Evolutionary conservation across 352 stramenopile genomes (phyloP).

Genomic region (Phytophthora pisi): DNA sequence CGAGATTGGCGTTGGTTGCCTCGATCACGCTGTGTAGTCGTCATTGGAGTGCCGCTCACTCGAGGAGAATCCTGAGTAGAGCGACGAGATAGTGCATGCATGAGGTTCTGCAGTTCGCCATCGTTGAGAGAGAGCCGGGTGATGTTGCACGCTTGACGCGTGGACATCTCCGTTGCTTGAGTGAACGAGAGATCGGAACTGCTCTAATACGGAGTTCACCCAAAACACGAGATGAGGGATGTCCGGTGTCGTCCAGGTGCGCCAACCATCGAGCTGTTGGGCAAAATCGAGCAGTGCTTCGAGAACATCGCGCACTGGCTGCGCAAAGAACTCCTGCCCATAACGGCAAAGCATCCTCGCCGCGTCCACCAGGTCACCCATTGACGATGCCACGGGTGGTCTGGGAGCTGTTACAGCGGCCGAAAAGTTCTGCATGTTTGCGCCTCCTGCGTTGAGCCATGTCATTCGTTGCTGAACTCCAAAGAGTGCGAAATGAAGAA

Average conservation of each 20-base stretch:
- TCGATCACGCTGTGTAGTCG: not conserved
- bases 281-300: slow-evolving; percentile 23
- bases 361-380: slow-evolving; percentile 14
- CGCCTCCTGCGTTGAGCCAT: slow-evolving; percentile 6
- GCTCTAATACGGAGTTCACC: slow-evolving; percentile 17
- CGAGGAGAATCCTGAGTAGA: not conserved
- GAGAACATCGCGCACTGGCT: slow-evolving; percentile 12
- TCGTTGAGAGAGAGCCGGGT: slow-evolving; percentile 22
- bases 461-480: slow-evolving; percentile 10
- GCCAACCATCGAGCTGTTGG: slow-evolving; percentile 18
- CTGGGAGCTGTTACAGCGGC: slow-evolving; percentile 3
- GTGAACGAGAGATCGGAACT: slow-evolving; percentile 16
- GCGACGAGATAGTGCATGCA: slow-evolving; percentile 14
- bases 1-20: slow-evolving; percentile 1
- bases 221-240: slow-evolving; percentile 23
- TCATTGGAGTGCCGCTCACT: not conserved
- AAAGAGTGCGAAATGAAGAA: slow-evolving; percentile 21
- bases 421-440: slow-evolving; percentile 16
- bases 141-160: not conserved
- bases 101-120: slow-evolving; percentile 19
- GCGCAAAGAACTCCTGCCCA: slow-evolving; percentile 12
- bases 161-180: slow-evolving; percentile 13
- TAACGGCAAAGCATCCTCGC: slow-evolving; percentile 15
- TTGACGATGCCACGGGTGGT: not conserved
- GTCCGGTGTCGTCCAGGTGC: slow-evolving; percentile 11